phyloP scores from a whole-genome alignment of 306 rosid species.

The Cicer pinnatifidum region DNA sequence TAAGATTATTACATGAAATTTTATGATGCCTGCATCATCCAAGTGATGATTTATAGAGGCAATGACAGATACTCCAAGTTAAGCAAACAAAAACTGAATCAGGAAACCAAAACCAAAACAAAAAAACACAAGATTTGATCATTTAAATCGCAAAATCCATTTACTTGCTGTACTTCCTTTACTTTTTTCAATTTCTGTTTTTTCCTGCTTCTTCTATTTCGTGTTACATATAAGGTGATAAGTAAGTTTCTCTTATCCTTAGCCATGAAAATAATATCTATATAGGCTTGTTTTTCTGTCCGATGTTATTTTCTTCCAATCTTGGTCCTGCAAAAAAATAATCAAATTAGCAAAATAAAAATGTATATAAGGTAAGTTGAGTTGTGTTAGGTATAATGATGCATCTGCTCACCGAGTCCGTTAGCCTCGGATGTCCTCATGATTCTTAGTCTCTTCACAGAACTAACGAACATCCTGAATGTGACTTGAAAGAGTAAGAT shows the following conservation, averaged over 20 bases:
- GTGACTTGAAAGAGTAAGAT: constrained; percentile 16
- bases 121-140: constrained; percentile 37
- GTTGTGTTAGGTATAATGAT: constrained; percentile 24
- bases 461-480: constrained; percentile 80
- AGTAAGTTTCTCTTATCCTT: constrained; percentile 44
- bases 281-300: constrained; percentile 60
- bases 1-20: constrained; percentile 40
- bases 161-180: constrained; percentile 42
- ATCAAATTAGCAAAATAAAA: constrained; percentile 31
- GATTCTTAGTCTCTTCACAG: constrained; percentile 87
- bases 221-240: constrained; percentile 44
- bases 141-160: constrained; percentile 53
- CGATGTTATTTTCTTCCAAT: constrained; percentile 66
- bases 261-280: constrained; percentile 47
- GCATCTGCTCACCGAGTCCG: constrained; percentile 68
- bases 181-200: constrained; percentile 17
- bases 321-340: constrained; percentile 65
- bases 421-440: constrained; percentile 84
- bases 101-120: constrained; percentile 17
- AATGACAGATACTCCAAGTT: constrained; percentile 41
- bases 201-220: constrained; percentile 39
- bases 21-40: constrained; percentile 46
- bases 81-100: constrained; percentile 48
- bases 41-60: constrained; percentile 43
- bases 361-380: constrained; percentile 20